phyloP scores from a whole-genome alignment of 352 stramenopile genomes.

The Blastocystis sp. region DNA sequence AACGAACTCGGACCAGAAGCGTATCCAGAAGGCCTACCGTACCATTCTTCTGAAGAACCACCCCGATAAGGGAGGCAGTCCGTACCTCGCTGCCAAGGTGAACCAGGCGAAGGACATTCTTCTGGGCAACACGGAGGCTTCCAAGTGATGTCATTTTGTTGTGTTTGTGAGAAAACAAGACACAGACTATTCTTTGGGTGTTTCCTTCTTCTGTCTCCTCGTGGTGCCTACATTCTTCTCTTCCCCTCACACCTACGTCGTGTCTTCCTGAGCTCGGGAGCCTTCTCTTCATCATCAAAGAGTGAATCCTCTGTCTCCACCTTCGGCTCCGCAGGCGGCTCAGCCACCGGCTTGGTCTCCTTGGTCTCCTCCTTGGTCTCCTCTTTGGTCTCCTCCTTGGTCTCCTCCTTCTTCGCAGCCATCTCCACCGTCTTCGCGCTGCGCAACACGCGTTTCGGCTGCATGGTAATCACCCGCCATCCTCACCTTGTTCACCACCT shows the following conservation, averaged over 20 bases:
- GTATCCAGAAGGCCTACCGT: conserved; percentile 92
- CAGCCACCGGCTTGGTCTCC: background rate
- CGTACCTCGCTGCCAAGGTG: conserved; percentile 94
- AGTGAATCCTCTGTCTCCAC: background rate
- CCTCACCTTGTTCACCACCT: background rate
- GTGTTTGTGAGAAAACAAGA: conserved; percentile 3
- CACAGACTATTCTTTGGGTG: background rate
- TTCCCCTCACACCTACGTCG: background rate
- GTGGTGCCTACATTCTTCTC: background rate
- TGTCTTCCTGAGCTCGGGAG: background rate
- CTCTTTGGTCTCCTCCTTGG: background rate
- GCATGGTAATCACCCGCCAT: background rate
- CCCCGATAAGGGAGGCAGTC: conserved; percentile 92
- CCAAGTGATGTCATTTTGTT: background rate
- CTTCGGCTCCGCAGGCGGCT: background rate
- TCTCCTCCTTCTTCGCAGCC: background rate
- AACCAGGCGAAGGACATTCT: conserved; percentile 94
- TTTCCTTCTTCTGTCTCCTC: background rate
- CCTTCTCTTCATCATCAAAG: background rate
- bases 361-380: background rate
- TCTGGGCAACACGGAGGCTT: background rate
- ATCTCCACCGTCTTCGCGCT: background rate
- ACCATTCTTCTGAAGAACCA: conserved; percentile 96
- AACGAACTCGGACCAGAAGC: conserved; percentile 81
- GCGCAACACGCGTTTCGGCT: background rate